A percentile compares a stretch with the other conserved stretches of the same genome.
These are phyloP conservation scores for Magnusiomyces tetraspermus DNA, from an alignment of 1,139 yeast genomes.

Conservation along the genomic window DNA sequence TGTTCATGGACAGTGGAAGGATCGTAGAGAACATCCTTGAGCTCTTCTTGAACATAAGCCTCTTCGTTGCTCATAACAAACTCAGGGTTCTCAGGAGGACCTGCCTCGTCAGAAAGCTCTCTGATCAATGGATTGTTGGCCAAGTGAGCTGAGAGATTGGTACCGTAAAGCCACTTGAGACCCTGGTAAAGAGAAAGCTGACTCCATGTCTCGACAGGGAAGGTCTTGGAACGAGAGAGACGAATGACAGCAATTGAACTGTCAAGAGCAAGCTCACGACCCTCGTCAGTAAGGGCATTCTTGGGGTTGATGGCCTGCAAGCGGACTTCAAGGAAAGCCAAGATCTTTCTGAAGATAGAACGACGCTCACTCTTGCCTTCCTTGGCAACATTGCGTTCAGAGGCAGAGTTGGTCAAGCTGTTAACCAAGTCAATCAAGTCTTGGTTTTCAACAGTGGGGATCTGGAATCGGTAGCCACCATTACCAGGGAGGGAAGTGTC, in stretches of 20 bases:
- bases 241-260: constrained; percentile 46
- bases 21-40: neutral
- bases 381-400: constrained; percentile 43
- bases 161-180: constrained; percentile 63
- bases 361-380: constrained; percentile 54
- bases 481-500: constrained; percentile 31
- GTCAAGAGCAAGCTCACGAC: constrained; percentile 4
- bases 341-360: constrained; percentile 54
- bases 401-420: constrained; percentile 30
- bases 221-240: constrained; percentile 45
- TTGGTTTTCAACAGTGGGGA: constrained; percentile 53
- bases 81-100: neutral
- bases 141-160: constrained; percentile 55
- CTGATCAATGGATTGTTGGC: constrained; percentile 38
- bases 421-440: constrained; percentile 35
- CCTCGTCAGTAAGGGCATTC: constrained; percentile 5
- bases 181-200: constrained; percentile 52
- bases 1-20: neutral
- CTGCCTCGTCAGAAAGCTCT: constrained; percentile 5
- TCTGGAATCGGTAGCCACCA: constrained; percentile 24
- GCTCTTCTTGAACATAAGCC: neutral
- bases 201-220: constrained; percentile 60
- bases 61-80: neutral
- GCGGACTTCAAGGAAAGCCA: constrained; percentile 32
- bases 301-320: constrained; percentile 2